Evolutionary conservation across 306 rosid species (phyloP), one percentile per base, ranked within the genome.

Genomic region (Cucurbita maxima): DNA sequence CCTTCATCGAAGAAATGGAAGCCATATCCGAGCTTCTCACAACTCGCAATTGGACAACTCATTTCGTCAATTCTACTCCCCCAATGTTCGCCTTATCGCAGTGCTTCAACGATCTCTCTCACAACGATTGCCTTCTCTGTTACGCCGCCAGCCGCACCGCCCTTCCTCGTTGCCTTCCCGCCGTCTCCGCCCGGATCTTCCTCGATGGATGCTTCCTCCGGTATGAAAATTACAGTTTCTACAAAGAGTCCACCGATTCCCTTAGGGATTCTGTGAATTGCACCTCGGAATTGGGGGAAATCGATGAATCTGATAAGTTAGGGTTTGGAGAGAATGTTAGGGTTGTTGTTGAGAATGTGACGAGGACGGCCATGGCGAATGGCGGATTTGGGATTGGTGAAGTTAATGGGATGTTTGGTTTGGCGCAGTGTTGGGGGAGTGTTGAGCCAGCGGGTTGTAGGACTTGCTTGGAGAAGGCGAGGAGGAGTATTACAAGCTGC

Each of bases 151-250:
- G 87, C 77, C 92, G 98, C 3, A 92, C 96, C 5, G 73, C 57
- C 37, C 86, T 92, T 47, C 98, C 98, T 0, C 87, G 87, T 38
- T 92, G 98, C 77, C 95, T 92, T 34, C 96, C 96, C 8, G 81
- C 92, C 0, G 14, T 83, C 78, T 73, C 96, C 0, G 95, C 92
- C 2, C 78, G 86, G 36, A 84, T 92, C 19, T 89, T 60, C 80
- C 95, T 89, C n/a, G 98, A 92, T 22, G 98, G 98, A 8, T 92
- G 98, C 82, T 89, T 86, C 83, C 87, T 89, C 8, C 86, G 98
- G 41, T 92, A 92, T 19, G 98, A 92, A 30, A 83, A 76, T 73
- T 89, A 86, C 85, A 80, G 77, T 56, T 92, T 92, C 86, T 92
- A 82, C 73, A 5, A 37, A 0, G 88, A 92, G 54, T 11, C 54